Conservation (phyloP, 306 rosid genomes). For the Casuarina glauca region DNA sequence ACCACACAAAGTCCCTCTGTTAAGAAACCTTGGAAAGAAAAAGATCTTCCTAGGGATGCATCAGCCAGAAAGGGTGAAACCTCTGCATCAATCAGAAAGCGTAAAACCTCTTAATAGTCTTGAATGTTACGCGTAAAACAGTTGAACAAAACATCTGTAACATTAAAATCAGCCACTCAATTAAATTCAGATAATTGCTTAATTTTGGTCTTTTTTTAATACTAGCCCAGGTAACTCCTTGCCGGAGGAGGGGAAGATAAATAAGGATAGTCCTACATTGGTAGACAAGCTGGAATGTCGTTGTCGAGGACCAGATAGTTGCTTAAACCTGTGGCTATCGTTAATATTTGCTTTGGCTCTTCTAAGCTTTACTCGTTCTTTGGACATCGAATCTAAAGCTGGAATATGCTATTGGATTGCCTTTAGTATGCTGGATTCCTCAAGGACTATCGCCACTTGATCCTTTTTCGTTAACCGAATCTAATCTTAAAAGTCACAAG, state of each 20-base stretch:
- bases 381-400: constrained; percentile 18
- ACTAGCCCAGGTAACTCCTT: too few relatives aligned
- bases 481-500: neutral
- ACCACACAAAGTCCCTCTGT: neutral
- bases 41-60: constrained; percentile 16
- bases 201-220: too few relatives aligned
- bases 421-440: constrained; percentile 24
- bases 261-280: too few relatives aligned
- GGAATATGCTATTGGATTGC: constrained; percentile 20
- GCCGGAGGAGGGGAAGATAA: too few relatives aligned
- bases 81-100: neutral
- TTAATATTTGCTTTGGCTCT: constrained; percentile 9
- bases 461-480: neutral
- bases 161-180: too few relatives aligned
- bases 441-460: neutral
- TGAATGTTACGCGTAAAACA: too few relatives aligned
- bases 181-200: too few relatives aligned
- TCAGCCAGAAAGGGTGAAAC: neutral
- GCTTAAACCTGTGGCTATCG: neutral
- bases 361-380: constrained; percentile 2
- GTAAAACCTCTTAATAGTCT: too few relatives aligned
- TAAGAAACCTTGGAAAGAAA: neutral
- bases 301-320: too few relatives aligned
- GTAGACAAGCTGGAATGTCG: too few relatives aligned
- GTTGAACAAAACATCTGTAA: too few relatives aligned